Conservation (phyloP, 2,329 filamentous ascomycete species). For the Diaporthe humulicola region DNA sequence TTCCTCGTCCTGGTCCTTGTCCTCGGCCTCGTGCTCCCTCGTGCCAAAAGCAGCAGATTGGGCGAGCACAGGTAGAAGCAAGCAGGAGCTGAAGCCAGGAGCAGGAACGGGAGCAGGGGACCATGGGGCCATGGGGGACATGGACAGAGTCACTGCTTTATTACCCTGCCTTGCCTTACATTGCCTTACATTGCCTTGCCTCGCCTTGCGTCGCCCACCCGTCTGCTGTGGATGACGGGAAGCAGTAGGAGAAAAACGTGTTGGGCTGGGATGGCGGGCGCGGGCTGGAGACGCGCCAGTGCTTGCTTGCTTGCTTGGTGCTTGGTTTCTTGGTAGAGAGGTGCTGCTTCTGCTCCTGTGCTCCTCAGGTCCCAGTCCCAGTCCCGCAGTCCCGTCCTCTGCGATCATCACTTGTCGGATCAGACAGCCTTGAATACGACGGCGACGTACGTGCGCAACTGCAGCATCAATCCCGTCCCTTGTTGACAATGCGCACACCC, state of each 20-base stretch:
- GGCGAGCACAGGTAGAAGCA: not conserved
- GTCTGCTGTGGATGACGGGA: conserved; percentile 38
- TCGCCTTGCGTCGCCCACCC: conserved; percentile 32
- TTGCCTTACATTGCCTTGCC: conserved; percentile 20
- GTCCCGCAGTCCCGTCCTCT: not conserved
- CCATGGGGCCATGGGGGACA: not conserved
- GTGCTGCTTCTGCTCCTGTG: not conserved
- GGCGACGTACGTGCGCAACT: conserved; percentile 12
- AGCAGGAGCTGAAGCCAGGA: not conserved
- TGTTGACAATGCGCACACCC: conserved; percentile 8
- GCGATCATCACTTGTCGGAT: conserved; percentile 28
- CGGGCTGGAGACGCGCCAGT: not conserved
- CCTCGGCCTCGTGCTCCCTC: not conserved
- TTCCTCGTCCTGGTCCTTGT: not conserved
- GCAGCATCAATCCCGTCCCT: conserved; percentile 13
- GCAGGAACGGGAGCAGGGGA: not conserved
- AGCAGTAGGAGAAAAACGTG: conserved; percentile 27
- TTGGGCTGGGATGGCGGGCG: conserved; percentile 25
- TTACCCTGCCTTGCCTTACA: conserved; percentile 7
- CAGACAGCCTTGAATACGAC: conserved; percentile 32
- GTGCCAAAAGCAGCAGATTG: conserved; percentile 13
- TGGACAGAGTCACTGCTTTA: not conserved
- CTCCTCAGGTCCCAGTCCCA: not conserved
- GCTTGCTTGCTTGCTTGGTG: not conserved
- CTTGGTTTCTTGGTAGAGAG: no score